phyloP scores from a whole-genome alignment of 2,329 filamentous ascomycete species.

The Chalaropsis thielavioides region DNA sequence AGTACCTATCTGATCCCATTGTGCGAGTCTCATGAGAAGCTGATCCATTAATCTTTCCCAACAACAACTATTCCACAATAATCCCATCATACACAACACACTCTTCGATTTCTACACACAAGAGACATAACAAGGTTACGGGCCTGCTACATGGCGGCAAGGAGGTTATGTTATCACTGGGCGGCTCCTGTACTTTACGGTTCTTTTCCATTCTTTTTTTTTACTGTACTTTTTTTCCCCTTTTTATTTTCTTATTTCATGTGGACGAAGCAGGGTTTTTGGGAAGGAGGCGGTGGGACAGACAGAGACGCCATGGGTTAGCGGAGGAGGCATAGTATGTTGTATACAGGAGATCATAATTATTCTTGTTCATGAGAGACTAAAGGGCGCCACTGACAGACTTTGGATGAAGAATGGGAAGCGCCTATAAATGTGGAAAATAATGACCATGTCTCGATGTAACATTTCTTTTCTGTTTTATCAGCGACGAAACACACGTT shows the following conservation, averaged over 20 bases:
- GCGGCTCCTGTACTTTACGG: slow-evolving; percentile 8
- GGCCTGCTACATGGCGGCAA: neutral
- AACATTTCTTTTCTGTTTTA: no score
- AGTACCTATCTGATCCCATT: neutral
- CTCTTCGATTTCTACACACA: neutral
- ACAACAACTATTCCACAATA: neutral
- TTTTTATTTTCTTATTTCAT: slow-evolving; percentile 7
- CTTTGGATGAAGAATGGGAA: neutral
- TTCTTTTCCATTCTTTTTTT: neutral
- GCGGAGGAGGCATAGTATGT: neutral
- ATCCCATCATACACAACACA: neutral
- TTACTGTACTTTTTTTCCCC: neutral
- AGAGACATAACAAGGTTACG: neutral
- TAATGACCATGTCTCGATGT: no score
- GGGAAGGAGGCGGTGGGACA: neutral
- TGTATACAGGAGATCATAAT: slow-evolving; percentile 4
- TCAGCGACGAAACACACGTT: neutral
- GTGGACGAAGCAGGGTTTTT: neutral
- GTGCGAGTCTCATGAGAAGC: neutral
- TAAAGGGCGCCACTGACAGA: neutral
- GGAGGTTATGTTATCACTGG: neutral
- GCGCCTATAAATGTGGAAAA: no score
- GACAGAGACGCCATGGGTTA: neutral
- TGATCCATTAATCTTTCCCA: neutral
- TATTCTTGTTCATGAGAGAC: neutral